Percentiles rank a stretch among this genome's conserved stretches.
Conservation (phyloP, 768 basidiomycete genomes). For the Mycena galopus region DNA sequence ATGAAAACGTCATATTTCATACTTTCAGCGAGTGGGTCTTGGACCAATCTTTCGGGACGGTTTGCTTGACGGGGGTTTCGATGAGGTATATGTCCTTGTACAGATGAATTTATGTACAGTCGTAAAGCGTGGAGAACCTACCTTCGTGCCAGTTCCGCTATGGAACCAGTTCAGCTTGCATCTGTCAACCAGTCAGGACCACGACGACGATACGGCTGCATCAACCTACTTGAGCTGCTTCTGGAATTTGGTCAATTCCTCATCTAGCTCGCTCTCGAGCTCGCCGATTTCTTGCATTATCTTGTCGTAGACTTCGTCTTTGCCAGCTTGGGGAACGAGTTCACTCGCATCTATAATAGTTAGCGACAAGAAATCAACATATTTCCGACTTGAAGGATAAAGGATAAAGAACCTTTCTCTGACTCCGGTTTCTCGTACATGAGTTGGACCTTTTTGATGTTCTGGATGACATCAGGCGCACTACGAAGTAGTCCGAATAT, state of each 20-base stretch:
- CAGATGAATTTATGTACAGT: not conserved
- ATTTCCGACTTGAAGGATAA: not conserved
- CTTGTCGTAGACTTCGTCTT: conserved; percentile 87
- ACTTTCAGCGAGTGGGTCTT: conserved; percentile 89
- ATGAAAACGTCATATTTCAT: conserved; percentile 15
- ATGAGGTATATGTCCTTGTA: conserved; percentile 90
- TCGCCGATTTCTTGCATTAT: conserved; percentile 77
- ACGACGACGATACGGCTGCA: conserved; percentile 32
- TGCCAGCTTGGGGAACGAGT: conserved; percentile 86
- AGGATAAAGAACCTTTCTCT: conserved; percentile 73
- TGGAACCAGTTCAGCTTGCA: conserved; percentile 74
- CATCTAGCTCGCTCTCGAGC: conserved; percentile 81
- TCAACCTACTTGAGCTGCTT: conserved; percentile 72
- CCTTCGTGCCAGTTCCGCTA: conserved; percentile 88
- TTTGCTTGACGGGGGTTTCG: conserved; percentile 71
- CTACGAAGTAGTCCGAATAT: conserved; percentile 81
- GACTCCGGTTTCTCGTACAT: conserved; percentile 71
- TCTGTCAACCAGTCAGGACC: conserved; percentile 58
- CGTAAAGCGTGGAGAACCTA: conserved; percentile 34
- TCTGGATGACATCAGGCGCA: conserved; percentile 82
- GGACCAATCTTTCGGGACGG: conserved; percentile 84
- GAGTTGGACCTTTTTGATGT: conserved; percentile 78
- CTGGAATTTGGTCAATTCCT: conserved; percentile 73
- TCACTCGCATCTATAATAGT: conserved; percentile 67
- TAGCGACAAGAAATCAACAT: not conserved